Conservation (phyloP, 2,329 filamentous ascomycete genomes). For the Diaporthe vaccinii region DNA sequence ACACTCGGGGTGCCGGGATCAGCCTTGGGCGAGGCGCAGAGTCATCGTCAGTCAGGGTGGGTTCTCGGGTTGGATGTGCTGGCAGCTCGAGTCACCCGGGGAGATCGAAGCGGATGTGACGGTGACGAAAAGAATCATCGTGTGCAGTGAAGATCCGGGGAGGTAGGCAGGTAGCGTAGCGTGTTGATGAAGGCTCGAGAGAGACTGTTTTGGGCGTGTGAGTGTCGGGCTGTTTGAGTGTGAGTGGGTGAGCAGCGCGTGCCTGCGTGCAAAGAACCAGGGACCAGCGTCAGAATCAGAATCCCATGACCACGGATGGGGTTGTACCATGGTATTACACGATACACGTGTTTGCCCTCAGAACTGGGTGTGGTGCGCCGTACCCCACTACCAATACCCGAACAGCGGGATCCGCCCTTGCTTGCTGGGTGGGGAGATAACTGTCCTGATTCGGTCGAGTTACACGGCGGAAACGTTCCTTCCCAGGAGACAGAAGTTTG, state of each 20-base stretch:
- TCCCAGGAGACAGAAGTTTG: neutral
- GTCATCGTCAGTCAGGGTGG: neutral
- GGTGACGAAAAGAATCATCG: constrained; percentile 3
- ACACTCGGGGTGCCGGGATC: neutral
- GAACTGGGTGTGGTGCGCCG: constrained; percentile 3
- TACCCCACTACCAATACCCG: constrained; percentile 13
- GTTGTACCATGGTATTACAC: constrained; percentile 20
- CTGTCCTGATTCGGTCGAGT: constrained; percentile 17
- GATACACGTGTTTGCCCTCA: constrained; percentile 21
- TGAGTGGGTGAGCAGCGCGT: neutral
- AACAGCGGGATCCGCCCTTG: neutral
- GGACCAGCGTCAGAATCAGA: neutral
- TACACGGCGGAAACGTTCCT: constrained; percentile 25
- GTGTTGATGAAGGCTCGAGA: neutral
- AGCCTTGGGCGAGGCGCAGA: neutral
- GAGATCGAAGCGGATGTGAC: constrained; percentile 1
- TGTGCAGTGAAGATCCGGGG: constrained; percentile 8
- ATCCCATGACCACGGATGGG: constrained; percentile 20
- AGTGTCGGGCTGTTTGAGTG: neutral
- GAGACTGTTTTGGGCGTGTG: neutral
- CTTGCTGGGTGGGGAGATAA: neutral
- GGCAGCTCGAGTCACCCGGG: neutral
- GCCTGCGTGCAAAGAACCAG: neutral
- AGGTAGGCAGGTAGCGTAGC: neutral
- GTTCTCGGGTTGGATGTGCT: neutral